Evolutionary conservation across 495 filamentous ascomycete genomes (phyloP), one percentile per base, ranked within the genome.

Genomic region (Podospora fimiseda): DNA sequence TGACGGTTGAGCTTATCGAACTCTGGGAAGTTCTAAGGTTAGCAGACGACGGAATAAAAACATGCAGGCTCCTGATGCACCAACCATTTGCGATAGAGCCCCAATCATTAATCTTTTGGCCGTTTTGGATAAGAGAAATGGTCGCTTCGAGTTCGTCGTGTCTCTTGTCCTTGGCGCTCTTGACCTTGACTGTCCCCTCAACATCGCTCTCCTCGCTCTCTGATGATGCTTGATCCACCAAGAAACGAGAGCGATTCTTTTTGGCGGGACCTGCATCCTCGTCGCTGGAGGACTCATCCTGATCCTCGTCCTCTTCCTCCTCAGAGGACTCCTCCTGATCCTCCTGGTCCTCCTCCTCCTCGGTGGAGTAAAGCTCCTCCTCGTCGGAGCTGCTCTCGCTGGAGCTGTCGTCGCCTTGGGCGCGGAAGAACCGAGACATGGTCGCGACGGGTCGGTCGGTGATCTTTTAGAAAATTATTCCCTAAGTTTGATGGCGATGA

Each of bases 1-100:
- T 95, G 86, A 50, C 90, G 84, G 75, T 95, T 97, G 65, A 99
- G 80, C 76, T 92, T 96, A 70, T 99, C 93, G 77, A 94, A 97
- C 70, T 97, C 91, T 94, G 61, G 27, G 27, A 33, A 11, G 27
- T 1, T 14, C 16, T 48, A 14, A 53, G 20, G 55, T 63, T 56
- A 66, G 60, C 51, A 24, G 52, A 30, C 33, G 7, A 20, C 5
- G 46, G 51, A 30, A 24, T 6, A 14, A 8, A 42, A 20, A 43
- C 40, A 55, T 53, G 68, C 22, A 13, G 23, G 24, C 16, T 19
- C n/a, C 27, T 22, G 43, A 37, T 19, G 24, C 14, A 77, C 82
- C 66, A 76, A 92, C 91, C 89, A 67, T 83, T 80, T 55, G 90
- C 87, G 61, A 99, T 93, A 41, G 89, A 82, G 58, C 85, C 85